phyloP scores from a whole-genome alignment of 2,329 filamentous ascomycete species.

The Fonsecaea monophora region DNA sequence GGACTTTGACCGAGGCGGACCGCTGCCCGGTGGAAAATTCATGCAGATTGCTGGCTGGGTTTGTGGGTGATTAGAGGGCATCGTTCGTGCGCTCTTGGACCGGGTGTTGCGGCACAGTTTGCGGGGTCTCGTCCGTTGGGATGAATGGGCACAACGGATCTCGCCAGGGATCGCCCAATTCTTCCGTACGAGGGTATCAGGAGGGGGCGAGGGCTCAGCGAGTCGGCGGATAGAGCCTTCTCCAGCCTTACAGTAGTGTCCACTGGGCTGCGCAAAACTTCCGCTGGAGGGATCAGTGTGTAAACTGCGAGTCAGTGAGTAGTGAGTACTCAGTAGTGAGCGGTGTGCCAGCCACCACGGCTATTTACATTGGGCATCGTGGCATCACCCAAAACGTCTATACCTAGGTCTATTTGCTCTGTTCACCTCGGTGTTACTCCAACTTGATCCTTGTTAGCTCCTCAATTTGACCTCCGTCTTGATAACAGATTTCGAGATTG shows the following conservation, averaged over 20 bases:
- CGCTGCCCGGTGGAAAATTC: not conserved
- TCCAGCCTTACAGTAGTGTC: not conserved
- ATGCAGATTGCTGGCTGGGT: not conserved
- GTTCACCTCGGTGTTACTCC: too few relatives aligned
- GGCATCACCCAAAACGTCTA: not conserved
- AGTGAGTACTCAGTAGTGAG: not conserved
- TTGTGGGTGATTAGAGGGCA: not conserved
- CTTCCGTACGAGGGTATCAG: not conserved
- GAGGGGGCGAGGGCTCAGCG: not conserved
- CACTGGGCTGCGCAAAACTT: not conserved
- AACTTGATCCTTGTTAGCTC: too few relatives aligned
- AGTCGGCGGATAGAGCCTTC: not conserved
- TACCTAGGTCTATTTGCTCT: not conserved
- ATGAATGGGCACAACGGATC: not conserved
- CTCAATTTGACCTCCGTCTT: not conserved
- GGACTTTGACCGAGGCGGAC: slow-evolving; percentile 13
- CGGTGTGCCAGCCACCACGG: not conserved
- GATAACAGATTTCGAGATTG: not conserved
- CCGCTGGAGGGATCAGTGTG: not conserved
- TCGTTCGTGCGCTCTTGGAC: not conserved
- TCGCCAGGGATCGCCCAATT: not conserved
- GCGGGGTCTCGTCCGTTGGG: slow-evolving; percentile 2
- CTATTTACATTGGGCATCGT: not conserved
- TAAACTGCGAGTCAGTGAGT: not conserved
- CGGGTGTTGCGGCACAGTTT: slow-evolving; percentile 10